Evolutionary conservation across 2,329 filamentous ascomycete genomes (phyloP).

Genomic region (Trichoderma sp.): DNA sequence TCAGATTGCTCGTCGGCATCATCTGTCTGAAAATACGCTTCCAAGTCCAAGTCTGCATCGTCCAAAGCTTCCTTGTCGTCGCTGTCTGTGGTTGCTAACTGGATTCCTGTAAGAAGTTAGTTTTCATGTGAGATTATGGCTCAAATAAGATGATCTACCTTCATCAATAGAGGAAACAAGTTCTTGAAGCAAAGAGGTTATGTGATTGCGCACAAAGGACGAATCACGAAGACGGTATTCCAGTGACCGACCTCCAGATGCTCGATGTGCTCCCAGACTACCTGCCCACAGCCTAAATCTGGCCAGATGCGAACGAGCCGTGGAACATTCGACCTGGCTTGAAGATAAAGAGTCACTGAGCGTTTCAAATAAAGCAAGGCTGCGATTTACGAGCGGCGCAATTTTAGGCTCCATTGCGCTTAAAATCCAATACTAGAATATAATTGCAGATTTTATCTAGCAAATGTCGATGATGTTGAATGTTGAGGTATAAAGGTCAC

Average conservation of each 20-base stretch:
- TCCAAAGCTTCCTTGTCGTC: neutral
- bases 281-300: neutral
- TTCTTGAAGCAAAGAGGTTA: neutral
- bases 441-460: neutral
- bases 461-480: neutral
- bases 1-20: neutral
- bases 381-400: neutral
- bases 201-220: neutral
- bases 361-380: neutral
- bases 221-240: neutral
- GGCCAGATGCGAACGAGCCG: neutral
- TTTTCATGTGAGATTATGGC: neutral
- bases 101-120: neutral
- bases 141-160: neutral
- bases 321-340: neutral
- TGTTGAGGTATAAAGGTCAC: neutral
- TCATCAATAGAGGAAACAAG: neutral
- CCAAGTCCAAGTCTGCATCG: neutral
- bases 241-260: neutral
- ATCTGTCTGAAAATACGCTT: neutral
- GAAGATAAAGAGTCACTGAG: neutral
- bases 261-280: neutral
- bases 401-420: neutral
- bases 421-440: neutral
- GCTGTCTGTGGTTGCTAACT: neutral